Evolutionary conservation across 2,329 filamentous ascomycete species (phyloP).

Genomic region (Aspergillus sp.): DNA sequence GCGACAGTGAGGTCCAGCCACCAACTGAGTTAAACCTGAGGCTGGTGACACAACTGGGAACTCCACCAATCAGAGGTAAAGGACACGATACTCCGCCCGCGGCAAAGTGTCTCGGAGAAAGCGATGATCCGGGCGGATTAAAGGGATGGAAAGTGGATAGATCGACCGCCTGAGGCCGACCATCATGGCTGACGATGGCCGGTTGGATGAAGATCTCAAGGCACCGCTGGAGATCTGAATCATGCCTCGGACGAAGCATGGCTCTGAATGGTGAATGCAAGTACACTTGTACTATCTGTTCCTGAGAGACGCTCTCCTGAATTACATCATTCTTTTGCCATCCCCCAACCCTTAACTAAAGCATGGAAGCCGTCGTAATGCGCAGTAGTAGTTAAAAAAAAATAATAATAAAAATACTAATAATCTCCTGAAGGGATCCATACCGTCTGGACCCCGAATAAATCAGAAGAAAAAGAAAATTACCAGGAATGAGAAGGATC

Average conservation of each 20-base stretch:
- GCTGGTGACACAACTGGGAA: neutral
- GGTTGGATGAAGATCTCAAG: neutral
- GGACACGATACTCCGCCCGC: neutral
- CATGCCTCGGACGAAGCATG: neutral
- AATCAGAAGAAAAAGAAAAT: neutral
- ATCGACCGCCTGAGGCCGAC: neutral
- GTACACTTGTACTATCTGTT: neutral
- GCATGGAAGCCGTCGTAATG: neutral
- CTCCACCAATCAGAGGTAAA: neutral
- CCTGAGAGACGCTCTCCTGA: slow-evolving; percentile 1
- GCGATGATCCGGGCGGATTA: neutral
- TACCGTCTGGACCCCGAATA: neutral
- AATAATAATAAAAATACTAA: neutral
- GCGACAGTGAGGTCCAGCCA: neutral
- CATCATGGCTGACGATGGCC: neutral
- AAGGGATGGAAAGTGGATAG: neutral
- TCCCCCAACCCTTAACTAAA: neutral
- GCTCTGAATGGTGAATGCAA: neutral
- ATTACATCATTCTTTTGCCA: slow-evolving; percentile 6
- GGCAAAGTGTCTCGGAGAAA: neutral
- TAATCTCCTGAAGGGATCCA: slow-evolving; percentile 1
- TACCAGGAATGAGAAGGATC: neutral
- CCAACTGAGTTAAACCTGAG: neutral
- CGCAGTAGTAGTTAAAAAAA: neutral
- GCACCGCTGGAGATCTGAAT: neutral